Evolutionary conservation across 164 flowering plant species (phyloP), one percentile per base, ranked within the genome.

Genomic region (Echeveria elegans): DNA sequence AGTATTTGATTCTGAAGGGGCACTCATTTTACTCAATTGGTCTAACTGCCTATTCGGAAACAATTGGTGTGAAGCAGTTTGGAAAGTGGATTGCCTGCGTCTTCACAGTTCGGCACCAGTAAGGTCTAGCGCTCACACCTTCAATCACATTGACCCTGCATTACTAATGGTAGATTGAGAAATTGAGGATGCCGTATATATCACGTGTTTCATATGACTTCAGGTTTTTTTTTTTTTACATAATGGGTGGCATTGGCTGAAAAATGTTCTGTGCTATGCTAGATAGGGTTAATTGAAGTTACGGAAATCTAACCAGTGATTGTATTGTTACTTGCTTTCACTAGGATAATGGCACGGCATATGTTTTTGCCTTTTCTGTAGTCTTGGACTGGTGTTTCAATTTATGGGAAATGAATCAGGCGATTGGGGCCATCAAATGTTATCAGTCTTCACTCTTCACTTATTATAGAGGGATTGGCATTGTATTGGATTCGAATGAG

Each of bases 321-420:
- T 36, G 38, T 36, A 5, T 6, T 5, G 38, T 36, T 36, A 36
- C 38, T 79, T 95, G 28, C 97, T 92, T 69, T 96, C 99, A 0
- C 82, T 95, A 6, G 99, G 99, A n/a, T 36, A 95, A 95, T 79
- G 97, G 99, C 30, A 96, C 97, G n/a, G 96, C 99, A 0, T 97
- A 95, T 79, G 14, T 93, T 95, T 23, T 5, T 36, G 38, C 38
- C 9, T 95, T 95, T 80, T 81, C 97, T 0, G n/a, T n/a, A n/a
- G n/a, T n/a, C n/a, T n/a, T n/a, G n/a, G n/a, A 92, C 97, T 76
- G 84, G 92, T 63, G 97, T 92, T 68, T 85, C 97, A 26, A 90
- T 92, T 95, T 48, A 69, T 95, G 73, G 97, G 99, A 59, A 97
- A 97, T 45, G 99, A 96, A 0, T 84, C 88, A 14, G n/a, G n/a